These are phyloP conservation scores for Chlamydomonas incerta DNA, from an alignment of 139 green algal species.

Conservation along the genomic window DNA sequence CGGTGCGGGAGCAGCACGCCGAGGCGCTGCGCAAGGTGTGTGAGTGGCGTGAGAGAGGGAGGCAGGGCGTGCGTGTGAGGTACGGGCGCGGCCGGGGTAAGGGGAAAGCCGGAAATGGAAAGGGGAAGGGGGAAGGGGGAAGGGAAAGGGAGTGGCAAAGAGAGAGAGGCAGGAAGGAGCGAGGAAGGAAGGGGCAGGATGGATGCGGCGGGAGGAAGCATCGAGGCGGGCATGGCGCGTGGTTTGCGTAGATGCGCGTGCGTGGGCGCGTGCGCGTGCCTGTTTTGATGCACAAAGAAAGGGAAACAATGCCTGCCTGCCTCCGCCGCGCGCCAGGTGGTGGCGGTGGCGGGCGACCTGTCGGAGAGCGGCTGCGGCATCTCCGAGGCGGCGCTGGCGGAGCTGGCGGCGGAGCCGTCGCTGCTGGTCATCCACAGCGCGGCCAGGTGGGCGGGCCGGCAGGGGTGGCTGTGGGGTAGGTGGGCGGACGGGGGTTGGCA, in stretches of 20 bases:
- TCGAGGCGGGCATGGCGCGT: too few species aligned
- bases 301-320: too few species aligned
- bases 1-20: not conserved
- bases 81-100: too few species aligned
- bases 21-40: constrained; percentile 24
- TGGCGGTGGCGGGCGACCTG: constrained; percentile 54
- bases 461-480: not conserved
- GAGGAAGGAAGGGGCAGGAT: not conserved
- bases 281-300: too few species aligned
- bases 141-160: not conserved
- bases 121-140: too few species aligned
- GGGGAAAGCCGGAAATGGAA: too few species aligned
- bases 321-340: constrained; percentile 27
- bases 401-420: constrained; percentile 26
- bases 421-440: constrained; percentile 62
- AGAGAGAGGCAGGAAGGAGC: not conserved
- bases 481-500: not conserved
- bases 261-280: too few species aligned
- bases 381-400: not conserved
- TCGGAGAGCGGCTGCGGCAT: constrained; percentile 29
- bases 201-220: too few species aligned
- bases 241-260: too few species aligned
- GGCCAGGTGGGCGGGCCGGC: constrained; percentile 34
- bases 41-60: too few species aligned
- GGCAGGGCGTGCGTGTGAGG: too few species aligned